A percentile compares a stretch with the other conserved stretches of the same genome.
Conservation (phyloP, 768 basidiomycete genomes). For the Phaeolepiota aurea region DNA sequence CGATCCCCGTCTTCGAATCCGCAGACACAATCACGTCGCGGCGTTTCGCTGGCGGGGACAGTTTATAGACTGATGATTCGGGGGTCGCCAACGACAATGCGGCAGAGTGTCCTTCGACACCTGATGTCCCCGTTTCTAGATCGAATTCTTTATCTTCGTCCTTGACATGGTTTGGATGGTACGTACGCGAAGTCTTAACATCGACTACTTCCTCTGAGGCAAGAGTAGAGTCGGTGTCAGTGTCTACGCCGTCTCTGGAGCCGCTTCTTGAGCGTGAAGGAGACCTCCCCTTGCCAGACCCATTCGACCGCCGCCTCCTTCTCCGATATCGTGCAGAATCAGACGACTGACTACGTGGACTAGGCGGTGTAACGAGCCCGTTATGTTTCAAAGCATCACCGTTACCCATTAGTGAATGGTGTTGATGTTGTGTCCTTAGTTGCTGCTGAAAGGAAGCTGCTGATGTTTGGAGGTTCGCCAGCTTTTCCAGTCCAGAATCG, state of each 20-base stretch:
- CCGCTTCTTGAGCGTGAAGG: slow-evolving; percentile 13
- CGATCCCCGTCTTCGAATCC: not conserved
- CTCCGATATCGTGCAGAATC: slow-evolving; percentile 46
- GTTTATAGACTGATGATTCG: slow-evolving; percentile 9
- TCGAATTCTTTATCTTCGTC: slow-evolving; percentile 8
- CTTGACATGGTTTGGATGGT: slow-evolving; percentile 4
- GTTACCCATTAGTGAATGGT: slow-evolving; percentile 16
- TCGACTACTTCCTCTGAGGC: slow-evolving; percentile 19
- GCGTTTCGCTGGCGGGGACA: not conserved
- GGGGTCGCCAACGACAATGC: slow-evolving; percentile 15
- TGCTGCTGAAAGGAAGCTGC: slow-evolving; percentile 25
- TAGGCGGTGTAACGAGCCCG: slow-evolving; percentile 69
- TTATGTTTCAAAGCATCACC: slow-evolving; percentile 25
- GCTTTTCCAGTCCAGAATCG: slow-evolving; percentile 45
- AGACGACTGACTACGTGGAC: slow-evolving; percentile 62
- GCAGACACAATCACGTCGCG: not conserved
- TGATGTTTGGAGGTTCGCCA: slow-evolving; percentile 25
- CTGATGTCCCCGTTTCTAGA: slow-evolving; percentile 2
- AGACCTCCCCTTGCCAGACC: slow-evolving; percentile 15
- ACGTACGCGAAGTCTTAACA: slow-evolving; percentile 2
- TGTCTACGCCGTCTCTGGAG: slow-evolving; percentile 12
- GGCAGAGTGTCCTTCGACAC: slow-evolving; percentile 6
- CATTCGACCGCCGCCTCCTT: slow-evolving; percentile 26
- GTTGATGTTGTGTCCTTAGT: slow-evolving; percentile 18
- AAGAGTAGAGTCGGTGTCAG: slow-evolving; percentile 19